A percentile compares a stretch with the other conserved stretches of the same genome.
Evolutionary conservation across 768 basidiomycete species (phyloP).

Genomic region (Cantharellus cinnabarinus): DNA sequence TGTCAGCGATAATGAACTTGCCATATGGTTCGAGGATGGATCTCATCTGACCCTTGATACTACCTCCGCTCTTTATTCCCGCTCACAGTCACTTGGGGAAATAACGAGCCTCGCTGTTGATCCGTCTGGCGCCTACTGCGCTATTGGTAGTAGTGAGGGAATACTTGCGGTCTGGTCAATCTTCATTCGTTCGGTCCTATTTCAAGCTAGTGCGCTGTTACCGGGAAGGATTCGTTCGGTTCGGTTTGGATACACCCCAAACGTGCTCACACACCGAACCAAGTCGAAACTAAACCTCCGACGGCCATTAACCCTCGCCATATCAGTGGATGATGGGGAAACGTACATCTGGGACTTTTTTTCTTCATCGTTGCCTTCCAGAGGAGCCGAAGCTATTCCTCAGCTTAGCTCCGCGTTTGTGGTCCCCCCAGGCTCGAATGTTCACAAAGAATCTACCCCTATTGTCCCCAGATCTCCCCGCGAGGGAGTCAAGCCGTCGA

Average conservation of each 20-base stretch:
- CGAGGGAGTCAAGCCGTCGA: too few relatives aligned
- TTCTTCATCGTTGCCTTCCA: slow-evolving; percentile 8
- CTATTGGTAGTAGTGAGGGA: slow-evolving; percentile 53
- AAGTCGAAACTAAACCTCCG: not conserved
- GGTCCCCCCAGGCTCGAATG: too few relatives aligned
- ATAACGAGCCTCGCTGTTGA: slow-evolving; percentile 30
- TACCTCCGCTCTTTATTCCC: not conserved
- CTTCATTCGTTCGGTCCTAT: slow-evolving; percentile 1
- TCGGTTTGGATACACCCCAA: not conserved
- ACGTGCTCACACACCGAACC: not conserved
- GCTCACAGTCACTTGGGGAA: not conserved
- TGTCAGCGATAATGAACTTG: slow-evolving; percentile 62
- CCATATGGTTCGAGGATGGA: slow-evolving; percentile 34
- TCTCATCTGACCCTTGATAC: not conserved
- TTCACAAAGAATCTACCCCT: too few relatives aligned
- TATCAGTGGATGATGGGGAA: not conserved
- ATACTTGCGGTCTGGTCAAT: slow-evolving; percentile 44
- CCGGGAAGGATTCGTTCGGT: not conserved
- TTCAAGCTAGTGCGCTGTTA: not conserved
- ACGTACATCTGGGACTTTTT: not conserved
- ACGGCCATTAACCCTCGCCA: not conserved
- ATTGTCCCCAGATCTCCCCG: too few relatives aligned
- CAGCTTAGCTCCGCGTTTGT: too few relatives aligned
- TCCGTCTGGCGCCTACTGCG: slow-evolving; percentile 37
- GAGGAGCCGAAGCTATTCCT: too few relatives aligned